phyloP scores from a whole-genome alignment of 805 yeast genomes.

The Ogataea dorogensis region DNA sequence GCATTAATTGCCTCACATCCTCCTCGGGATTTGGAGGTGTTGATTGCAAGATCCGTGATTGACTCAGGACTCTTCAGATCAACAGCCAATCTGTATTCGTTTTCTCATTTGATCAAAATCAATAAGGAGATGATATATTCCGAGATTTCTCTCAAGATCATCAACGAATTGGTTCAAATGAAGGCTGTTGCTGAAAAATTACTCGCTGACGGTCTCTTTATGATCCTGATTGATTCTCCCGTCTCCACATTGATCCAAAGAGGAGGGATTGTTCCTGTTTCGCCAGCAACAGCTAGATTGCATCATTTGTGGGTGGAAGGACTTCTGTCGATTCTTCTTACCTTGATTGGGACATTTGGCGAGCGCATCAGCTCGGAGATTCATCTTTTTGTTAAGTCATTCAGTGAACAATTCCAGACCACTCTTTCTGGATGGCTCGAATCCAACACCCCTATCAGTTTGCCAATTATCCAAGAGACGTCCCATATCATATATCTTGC shows the following conservation, averaged over 20 bases:
- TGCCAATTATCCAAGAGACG: conserved; percentile 57
- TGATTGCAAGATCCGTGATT: conserved; percentile 51
- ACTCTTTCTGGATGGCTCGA: conserved; percentile 65
- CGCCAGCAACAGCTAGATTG: conserved; percentile 45
- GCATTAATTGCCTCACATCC: conserved; percentile 50
- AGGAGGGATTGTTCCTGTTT: conserved; percentile 57
- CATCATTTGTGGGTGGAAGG: conserved; percentile 90
- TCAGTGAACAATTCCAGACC: conserved; percentile 61
- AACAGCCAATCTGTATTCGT: conserved; percentile 62
- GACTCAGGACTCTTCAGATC: conserved; percentile 62
- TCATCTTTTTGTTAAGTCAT: conserved; percentile 59
- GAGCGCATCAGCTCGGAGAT: conserved; percentile 61
- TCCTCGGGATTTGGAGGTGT: conserved; percentile 45
- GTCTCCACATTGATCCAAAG: conserved; percentile 63
- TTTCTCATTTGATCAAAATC: conserved; percentile 58
- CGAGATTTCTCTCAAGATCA: conserved; percentile 63
- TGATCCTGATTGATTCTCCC: conserved; percentile 70
- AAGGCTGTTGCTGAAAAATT: conserved; percentile 66
- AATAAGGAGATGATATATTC: conserved; percentile 69
- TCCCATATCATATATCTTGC: conserved; percentile 66
- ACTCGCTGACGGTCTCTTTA: conserved; percentile 60
- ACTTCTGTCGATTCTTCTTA: conserved; percentile 62
- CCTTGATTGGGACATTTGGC: conserved; percentile 62
- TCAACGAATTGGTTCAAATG: conserved; percentile 64
- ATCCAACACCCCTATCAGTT: conserved; percentile 48